Evolutionary conservation across 176 grass and related monocot genomes (phyloP).

Genomic region (Otatea glauca): DNA sequence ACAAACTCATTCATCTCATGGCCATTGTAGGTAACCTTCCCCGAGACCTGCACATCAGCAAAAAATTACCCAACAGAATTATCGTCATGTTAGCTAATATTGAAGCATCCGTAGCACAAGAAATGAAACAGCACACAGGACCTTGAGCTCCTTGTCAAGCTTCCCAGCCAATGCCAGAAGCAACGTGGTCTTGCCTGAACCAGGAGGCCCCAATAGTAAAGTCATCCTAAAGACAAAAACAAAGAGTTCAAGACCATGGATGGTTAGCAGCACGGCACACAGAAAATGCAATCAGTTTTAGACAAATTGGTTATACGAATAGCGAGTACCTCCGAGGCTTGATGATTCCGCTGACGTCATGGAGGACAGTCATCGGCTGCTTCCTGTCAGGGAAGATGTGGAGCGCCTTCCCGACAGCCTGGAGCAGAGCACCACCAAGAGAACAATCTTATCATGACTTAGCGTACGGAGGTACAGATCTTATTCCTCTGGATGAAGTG

Average conservation of each 20-base stretch:
- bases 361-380: slow-evolving; percentile 62
- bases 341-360: slow-evolving; percentile 67
- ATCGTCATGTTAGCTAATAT: too few species aligned
- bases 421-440: not conserved
- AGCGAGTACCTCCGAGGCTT: slow-evolving; percentile 53
- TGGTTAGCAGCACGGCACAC: not conserved
- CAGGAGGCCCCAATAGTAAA: slow-evolving; percentile 73
- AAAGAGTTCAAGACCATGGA: not conserved
- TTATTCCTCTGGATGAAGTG: too few species aligned
- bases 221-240: slow-evolving; percentile 64
- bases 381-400: slow-evolving; percentile 63
- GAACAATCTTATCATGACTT: not conserved
- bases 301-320: not conserved
- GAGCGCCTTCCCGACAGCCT: slow-evolving; percentile 63
- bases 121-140: too few species aligned
- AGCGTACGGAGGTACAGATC: not conserved
- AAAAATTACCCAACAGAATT: too few species aligned
- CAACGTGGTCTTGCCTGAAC: slow-evolving; percentile 83
- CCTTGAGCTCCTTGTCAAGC: slow-evolving; percentile 69
- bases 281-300: too few species aligned
- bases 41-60: slow-evolving; percentile 18
- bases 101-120: too few species aligned
- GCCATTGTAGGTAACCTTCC: slow-evolving; percentile 86
- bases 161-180: slow-evolving; percentile 83
- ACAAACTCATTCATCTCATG: slow-evolving; percentile 86